A percentile compares a stretch with the other conserved stretches of the same genome.
phyloP scores from a whole-genome alignment of 1,284 basidiomycete genomes.

The Fomitopsis pinicola region DNA sequence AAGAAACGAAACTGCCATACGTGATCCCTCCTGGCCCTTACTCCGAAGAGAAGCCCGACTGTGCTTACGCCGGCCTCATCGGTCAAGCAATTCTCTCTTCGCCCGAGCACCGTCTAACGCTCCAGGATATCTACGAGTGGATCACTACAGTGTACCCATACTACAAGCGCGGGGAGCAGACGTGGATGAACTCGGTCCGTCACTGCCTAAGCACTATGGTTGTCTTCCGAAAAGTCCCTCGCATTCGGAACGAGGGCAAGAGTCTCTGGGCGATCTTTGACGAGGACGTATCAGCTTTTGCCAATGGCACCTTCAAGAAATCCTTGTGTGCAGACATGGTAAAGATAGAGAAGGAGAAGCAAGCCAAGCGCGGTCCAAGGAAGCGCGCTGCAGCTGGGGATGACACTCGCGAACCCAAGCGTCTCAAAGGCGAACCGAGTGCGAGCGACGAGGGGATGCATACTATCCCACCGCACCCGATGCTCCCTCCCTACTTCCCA shows the following conservation, averaged over 20 bases:
- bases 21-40: conserved; percentile 82
- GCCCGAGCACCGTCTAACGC: conserved; percentile 77
- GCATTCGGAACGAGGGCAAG: conserved; percentile 63
- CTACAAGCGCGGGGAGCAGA: conserved; percentile 91
- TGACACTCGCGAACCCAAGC: conserved; percentile 41
- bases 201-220: conserved; percentile 84
- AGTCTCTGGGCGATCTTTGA: conserved; percentile 78
- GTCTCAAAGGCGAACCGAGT: conserved; percentile 34
- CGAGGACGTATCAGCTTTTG: conserved; percentile 66
- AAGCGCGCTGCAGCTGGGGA: conserved; percentile 18
- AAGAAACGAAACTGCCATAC: conserved; percentile 65
- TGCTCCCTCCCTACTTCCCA: conserved; percentile 49
- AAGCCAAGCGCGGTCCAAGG: conserved; percentile 14
- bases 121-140: conserved; percentile 96
- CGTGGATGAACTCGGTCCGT: conserved; percentile 92
- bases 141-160: conserved; percentile 92
- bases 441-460: conserved; percentile 11
- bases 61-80: conserved; percentile 93
- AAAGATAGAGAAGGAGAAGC: conserved; percentile 31
- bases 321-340: conserved; percentile 62
- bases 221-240: conserved; percentile 67
- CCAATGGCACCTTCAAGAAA: conserved; percentile 67
- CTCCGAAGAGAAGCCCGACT: conserved; percentile 70
- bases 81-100: conserved; percentile 92
- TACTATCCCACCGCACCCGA: conserved; percentile 26